These are phyloP conservation scores for Geotrichum restrictum DNA, from an alignment of 1,139 yeast species.

Conservation along the genomic window DNA sequence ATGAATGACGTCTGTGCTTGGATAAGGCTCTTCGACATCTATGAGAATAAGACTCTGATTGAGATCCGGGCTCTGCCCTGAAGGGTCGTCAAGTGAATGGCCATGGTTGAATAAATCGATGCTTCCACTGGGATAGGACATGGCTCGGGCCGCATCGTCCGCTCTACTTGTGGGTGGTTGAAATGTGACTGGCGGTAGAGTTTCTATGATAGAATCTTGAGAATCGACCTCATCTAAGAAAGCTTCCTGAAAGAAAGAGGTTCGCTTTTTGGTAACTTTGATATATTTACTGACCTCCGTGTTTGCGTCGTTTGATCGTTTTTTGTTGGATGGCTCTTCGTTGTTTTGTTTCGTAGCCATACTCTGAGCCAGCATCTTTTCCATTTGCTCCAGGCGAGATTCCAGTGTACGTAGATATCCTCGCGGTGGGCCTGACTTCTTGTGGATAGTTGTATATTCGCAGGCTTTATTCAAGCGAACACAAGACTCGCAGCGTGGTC, in stretches of 20 bases:
- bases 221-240: not conserved
- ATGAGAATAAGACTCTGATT: conserved; percentile 4
- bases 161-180: not conserved
- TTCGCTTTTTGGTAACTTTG: not conserved
- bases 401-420: conserved; percentile 37
- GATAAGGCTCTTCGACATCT: conserved; percentile 32
- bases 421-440: conserved; percentile 36
- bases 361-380: conserved; percentile 20
- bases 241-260: not conserved
- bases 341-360: not conserved
- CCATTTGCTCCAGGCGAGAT: conserved; percentile 31
- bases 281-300: not conserved
- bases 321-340: not conserved
- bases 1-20: conserved; percentile 27
- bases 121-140: conserved; percentile 4
- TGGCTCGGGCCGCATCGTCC: conserved; percentile 5
- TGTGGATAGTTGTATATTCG: conserved; percentile 31
- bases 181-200: conserved; percentile 2
- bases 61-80: conserved; percentile 2
- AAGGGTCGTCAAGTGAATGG: not conserved
- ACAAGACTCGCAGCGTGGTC: conserved; percentile 36
- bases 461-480: conserved; percentile 30
- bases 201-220: not conserved
- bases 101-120: conserved; percentile 10
- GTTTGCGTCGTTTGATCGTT: not conserved